Conservation (phyloP, 2,329 filamentous ascomycete genomes). For the Mollisiaceae sp. region DNA sequence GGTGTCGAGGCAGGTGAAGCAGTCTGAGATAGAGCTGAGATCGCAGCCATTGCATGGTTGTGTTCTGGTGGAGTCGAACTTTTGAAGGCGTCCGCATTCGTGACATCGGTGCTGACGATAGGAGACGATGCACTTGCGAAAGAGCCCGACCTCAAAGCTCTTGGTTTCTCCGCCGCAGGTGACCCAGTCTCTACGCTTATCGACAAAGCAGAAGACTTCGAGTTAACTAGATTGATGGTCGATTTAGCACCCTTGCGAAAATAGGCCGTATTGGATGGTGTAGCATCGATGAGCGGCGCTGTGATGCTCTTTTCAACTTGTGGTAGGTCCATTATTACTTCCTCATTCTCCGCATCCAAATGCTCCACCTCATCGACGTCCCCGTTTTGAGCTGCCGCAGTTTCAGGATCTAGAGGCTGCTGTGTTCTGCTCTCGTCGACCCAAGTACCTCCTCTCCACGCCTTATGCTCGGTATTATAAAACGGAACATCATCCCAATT, state of each 20-base stretch:
- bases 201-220: conserved; percentile 50
- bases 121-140: conserved; percentile 68
- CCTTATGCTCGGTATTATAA: conserved; percentile 77
- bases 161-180: conserved; percentile 51
- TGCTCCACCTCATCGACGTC: conserved; percentile 50
- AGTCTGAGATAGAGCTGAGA: conserved; percentile 66
- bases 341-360: conserved; percentile 44
- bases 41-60: conserved; percentile 68
- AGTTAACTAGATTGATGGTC: conserved; percentile 32
- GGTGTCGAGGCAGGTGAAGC: conserved; percentile 56
- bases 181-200: conserved; percentile 55
- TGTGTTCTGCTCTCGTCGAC: conserved; percentile 58
- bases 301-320: conserved; percentile 62
- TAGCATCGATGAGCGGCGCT: conserved; percentile 51
- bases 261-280: conserved; percentile 52
- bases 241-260: conserved; percentile 50
- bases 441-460: conserved; percentile 86
- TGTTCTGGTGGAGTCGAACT: conserved; percentile 60
- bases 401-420: conserved; percentile 45
- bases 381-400: conserved; percentile 50
- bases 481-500: conserved; percentile 98
- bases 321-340: conserved; percentile 46
- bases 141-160: conserved; percentile 63
- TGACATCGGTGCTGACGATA: conserved; percentile 68
- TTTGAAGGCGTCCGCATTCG: conserved; percentile 68